Evolutionary conservation across 352 stramenopile genomes (phyloP), one percentile per base, ranked within the genome.

Genomic region (Globisporangium cederbergense): DNA sequence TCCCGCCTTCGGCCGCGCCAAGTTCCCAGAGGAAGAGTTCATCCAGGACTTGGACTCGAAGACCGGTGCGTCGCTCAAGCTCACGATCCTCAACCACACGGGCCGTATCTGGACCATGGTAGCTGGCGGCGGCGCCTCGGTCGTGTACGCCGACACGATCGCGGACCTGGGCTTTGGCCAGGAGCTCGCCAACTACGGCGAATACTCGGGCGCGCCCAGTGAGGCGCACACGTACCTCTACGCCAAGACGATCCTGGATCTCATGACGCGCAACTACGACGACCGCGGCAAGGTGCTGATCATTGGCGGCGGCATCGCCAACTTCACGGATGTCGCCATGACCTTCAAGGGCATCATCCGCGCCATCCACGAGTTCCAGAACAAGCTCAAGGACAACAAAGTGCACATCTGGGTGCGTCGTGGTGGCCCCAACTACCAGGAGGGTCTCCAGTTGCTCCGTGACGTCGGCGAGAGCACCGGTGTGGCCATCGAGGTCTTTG

Each of bases 341-440:
- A 99, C 96, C 11, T 99, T 99, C 76, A 97, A 97, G 73, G 96
- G 96, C 50, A 98, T 99, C 66, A 98, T 99, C 60, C 95, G 93
- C 38, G 96, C 96, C 28, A 91, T 99, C 42, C 81, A 88, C 49
- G 85, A 96, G 70, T 98, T 92, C 77, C 81, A 96, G 71, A 81
- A 97, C 65, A 93, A 98, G 72, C 73, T 98, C 28, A 91, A 91
- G 72, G 78, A 95, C 45, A 78, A 91, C 73, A 93, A 96, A 66
- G 81, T 97, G 30, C 77, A 90, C 62, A 98, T 99, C 60, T 99
- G 93, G 93, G 93, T 99, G 67, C 91, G 96, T 78, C 85, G 96
- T 70, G 96, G 90, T 60, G 96, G 96, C 28, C 96, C 96, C 16
- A 99, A 99, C 80, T 99, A 97, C 76, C 94, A 98, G 74, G 96